Percentiles rank a stretch among this genome's conserved stretches.
These are phyloP conservation scores for Salvia rosmarinus DNA, from an alignment of 257 asterid species.

Conservation along the genomic window DNA sequence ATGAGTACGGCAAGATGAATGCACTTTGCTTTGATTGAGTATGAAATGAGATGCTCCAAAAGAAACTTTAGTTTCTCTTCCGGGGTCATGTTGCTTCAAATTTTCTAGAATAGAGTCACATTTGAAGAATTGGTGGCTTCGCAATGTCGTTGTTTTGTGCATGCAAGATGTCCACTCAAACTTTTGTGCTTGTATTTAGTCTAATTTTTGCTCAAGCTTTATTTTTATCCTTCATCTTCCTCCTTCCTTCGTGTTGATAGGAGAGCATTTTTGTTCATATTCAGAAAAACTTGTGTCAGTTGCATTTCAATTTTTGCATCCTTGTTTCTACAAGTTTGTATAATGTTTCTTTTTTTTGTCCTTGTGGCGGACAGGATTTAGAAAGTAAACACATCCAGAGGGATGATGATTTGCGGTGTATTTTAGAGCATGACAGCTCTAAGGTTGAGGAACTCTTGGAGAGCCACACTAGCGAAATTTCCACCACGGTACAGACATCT, in stretches of 20 bases:
- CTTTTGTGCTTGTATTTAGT: slow-evolving; percentile 23
- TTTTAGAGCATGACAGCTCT: slow-evolving; percentile 55
- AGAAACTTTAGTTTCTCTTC: background rate
- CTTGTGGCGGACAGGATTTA: slow-evolving; percentile 33
- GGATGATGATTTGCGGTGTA: slow-evolving; percentile 56
- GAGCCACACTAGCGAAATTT: slow-evolving; percentile 51
- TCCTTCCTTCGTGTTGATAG: slow-evolving; percentile 17
- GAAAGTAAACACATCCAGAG: slow-evolving; percentile 22
- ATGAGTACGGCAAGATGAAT: background rate
- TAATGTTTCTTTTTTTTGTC: background rate
- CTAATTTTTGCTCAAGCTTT: background rate
- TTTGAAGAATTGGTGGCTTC: slow-evolving; percentile 18
- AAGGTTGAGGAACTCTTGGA: slow-evolving; percentile 59
- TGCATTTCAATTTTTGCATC: background rate
- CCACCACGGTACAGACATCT: slow-evolving; percentile 42
- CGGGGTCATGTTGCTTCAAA: background rate
- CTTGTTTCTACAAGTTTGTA: background rate
- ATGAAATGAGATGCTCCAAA: background rate
- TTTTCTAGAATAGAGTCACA: slow-evolving; percentile 20
- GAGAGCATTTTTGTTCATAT: slow-evolving; percentile 7
- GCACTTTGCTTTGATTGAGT: background rate
- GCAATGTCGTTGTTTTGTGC: too few relatives aligned
- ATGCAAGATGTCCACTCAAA: background rate
- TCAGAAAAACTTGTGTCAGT: background rate
- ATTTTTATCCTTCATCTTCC: background rate